Evolutionary conservation across 2,329 filamentous ascomycete species (phyloP), one percentile per base, ranked within the genome.

Genomic region (Calonectria honghensis): DNA sequence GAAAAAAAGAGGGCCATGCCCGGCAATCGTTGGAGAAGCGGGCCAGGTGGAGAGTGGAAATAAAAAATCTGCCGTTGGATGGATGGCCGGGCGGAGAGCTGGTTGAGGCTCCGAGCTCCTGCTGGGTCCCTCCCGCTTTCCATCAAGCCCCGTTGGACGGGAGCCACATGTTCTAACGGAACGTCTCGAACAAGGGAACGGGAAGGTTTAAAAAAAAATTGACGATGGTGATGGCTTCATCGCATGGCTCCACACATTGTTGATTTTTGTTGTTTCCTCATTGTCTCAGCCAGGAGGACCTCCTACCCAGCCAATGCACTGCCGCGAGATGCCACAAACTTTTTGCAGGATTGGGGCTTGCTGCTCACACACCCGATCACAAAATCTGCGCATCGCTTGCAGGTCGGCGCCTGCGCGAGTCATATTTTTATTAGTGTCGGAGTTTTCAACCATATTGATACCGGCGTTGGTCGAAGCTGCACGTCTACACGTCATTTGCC

Each of bases 11-110:
- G 72, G 73, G 73, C 74, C 79, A 76, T 79, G 79, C 76, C 79
- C 79, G 79, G 79, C 79, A 81, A 80, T 81, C 79, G 79, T 80
- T 81, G 76, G 78, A 81, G 79, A 81, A 81, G 79, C 79, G 79
- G 79, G 79, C 79, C 79, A 79, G 70, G 74, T 76, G 74, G 74
- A 76, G 74, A 73, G 76, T 79, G 79, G 79, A 74, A 73, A 78
- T 73, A 67, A 67, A 73, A 75, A 80, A 79, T 81, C 79, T 81
- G 78, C 79, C 79, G 79, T 75, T 81, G 79, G 75, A 72, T 72
- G 79, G 77, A 63, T 63, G 78, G 74, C 78, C 75, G 70, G 71
- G 74, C 50, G 76, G 72, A 79, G 68, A 48, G 61, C 70, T 75
- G 63, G 76, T 78, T 80, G 79, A 81, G 79, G 76, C 75, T 76